Evolutionary conservation across 1,284 basidiomycete genomes (phyloP).

Genomic region (Apiotrichum gracile): DNA sequence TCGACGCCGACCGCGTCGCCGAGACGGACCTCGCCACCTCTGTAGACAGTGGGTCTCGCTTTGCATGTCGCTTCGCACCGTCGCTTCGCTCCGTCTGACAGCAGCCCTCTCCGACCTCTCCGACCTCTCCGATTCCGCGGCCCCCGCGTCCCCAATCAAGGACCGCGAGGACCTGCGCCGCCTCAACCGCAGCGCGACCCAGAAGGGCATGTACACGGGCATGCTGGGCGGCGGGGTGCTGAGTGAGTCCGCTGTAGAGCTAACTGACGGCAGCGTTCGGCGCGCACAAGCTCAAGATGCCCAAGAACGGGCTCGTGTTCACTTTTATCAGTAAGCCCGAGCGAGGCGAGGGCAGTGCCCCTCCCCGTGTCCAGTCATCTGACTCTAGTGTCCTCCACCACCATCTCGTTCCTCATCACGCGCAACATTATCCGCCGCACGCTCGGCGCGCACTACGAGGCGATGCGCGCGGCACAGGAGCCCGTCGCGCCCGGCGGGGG

Average conservation of each 20-base stretch:
- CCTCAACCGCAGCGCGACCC: conserved; percentile 15
- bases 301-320: conserved; percentile 21
- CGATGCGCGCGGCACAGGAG: neutral
- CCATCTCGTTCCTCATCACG: conserved; percentile 25
- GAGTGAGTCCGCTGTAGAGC: conserved; percentile 8
- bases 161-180: conserved; percentile 10
- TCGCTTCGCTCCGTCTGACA: too few relatives aligned
- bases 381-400: conserved; percentile 22
- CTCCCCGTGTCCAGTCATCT: neutral
- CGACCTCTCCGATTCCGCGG: too few relatives aligned
- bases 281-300: conserved; percentile 8
- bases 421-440: conserved; percentile 16
- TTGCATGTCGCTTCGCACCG: too few relatives aligned
- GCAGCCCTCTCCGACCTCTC: too few relatives aligned
- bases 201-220: conserved; percentile 19
- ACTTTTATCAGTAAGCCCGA: conserved; percentile 29
- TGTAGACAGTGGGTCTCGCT: too few relatives aligned
- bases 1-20: too few relatives aligned
- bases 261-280: conserved; percentile 11
- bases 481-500: conserved; percentile 1
- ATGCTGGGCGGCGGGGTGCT: conserved; percentile 13
- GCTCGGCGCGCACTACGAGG: conserved; percentile 13
- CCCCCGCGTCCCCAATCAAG: conserved; percentile 1
- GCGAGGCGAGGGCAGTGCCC: too few relatives aligned
- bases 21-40: too few relatives aligned